Base-by-base conservation (phyloP, 2,329 filamentous ascomycete species). In the Trichoderma sp. region DNA sequence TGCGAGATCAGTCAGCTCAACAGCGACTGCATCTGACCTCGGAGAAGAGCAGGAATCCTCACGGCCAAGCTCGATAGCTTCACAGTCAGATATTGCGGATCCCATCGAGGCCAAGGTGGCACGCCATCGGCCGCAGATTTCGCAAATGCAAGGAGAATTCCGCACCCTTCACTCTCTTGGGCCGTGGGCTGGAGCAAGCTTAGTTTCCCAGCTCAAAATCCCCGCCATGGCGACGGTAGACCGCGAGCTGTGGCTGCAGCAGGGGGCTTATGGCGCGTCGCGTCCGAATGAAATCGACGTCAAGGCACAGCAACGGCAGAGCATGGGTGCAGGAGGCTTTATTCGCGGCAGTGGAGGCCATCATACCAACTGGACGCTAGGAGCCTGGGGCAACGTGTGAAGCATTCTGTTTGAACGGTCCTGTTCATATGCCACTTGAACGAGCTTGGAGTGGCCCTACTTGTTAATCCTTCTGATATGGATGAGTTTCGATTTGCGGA, bases 101-200 rank as follows among this genome's bases (percentile, higher is more conserved):
- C 75, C 76, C 0, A 79, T 82, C 34, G 81, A 82, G 58, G 80
- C 80, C 55, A 83, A 82, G 72, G 76, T 83, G 20, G 74, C 74
- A 28, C 77, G 80, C 15, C 78, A 81, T 47, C 77, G 80, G 15
- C 79, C 79, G 1, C 70, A 73, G 77, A 69, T 83, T 81, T 75
- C 82, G 76, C 75, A 82, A 75, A 77, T 88, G 1, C 87, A 88
- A 50, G 91, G 91, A 2, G 82, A 85, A 32, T 82, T 94, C 50
- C 86, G 92, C 30, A 90, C 87, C 3, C 82, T 94, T 2, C 89
- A 93, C 73, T 90, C 90, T 1, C 81, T 95, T 1, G 93, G 93
- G 0, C 84, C 92, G 2, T 95, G 92, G 92, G 87, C 88, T 23
- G 93, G 93, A 12, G 92, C 90, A 3, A 94, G 92, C 78, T 78